These are phyloP conservation scores for Fusarium guadeloupense DNA, from an alignment of 2,329 filamentous ascomycete genomes.

Conservation along the genomic window DNA sequence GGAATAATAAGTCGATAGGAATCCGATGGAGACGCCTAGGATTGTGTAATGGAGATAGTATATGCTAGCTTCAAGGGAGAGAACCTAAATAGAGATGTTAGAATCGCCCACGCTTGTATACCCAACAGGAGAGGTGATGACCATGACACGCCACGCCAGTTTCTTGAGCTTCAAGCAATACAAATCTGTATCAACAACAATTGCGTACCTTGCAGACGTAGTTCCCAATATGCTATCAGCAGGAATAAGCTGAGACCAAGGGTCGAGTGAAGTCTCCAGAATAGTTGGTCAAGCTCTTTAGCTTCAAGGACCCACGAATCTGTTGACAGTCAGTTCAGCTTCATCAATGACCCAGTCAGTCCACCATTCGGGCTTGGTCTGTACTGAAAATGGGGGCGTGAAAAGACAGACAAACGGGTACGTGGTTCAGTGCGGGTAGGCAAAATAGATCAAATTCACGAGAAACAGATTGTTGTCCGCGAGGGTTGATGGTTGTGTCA, in stretches of 20 bases:
- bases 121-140: not conserved
- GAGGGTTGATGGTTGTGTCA: slow-evolving; percentile 38
- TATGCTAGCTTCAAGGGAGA: slow-evolving; percentile 4
- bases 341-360: slow-evolving; percentile 15
- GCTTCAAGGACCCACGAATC: slow-evolving; percentile 34
- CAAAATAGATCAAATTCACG: slow-evolving; percentile 44
- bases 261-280: slow-evolving; percentile 27
- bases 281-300: slow-evolving; percentile 14
- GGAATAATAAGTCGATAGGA: slow-evolving; percentile 28
- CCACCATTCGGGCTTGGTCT: slow-evolving; percentile 15
- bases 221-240: slow-evolving; percentile 21
- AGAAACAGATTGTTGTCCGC: slow-evolving; percentile 44
- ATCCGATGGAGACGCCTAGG: slow-evolving; percentile 25
- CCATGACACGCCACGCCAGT: slow-evolving; percentile 16
- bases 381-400: slow-evolving; percentile 15
- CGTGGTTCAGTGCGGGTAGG: slow-evolving; percentile 36
- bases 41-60: slow-evolving; percentile 35
- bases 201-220: slow-evolving; percentile 30
- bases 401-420: slow-evolving; percentile 36
- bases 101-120: slow-evolving; percentile 6
- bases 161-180: slow-evolving; percentile 7
- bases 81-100: slow-evolving; percentile 26
- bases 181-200: slow-evolving; percentile 2
- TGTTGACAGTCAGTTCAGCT: slow-evolving; percentile 37
- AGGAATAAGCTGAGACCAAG: slow-evolving; percentile 31